Evolutionary conservation across 345 rosid genomes (phyloP).

Genomic region (Dimocarpus longan): DNA sequence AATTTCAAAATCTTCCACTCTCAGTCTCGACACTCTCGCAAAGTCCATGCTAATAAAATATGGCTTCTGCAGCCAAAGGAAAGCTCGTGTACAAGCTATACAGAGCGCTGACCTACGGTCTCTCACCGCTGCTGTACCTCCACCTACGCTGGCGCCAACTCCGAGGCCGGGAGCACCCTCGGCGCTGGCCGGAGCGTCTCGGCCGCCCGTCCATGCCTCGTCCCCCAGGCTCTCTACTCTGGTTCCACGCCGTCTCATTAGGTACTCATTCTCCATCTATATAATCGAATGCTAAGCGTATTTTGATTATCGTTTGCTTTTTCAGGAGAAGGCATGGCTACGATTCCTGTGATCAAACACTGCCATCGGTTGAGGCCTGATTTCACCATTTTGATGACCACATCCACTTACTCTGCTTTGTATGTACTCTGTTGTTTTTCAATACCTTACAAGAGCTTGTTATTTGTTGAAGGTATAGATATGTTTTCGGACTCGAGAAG

Average conservation of each 20-base stretch:
- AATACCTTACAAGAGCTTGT: background rate
- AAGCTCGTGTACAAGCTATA: slow-evolving; percentile 55
- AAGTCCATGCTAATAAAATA: background rate
- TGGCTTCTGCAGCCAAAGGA: slow-evolving; percentile 36
- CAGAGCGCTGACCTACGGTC: slow-evolving; percentile 60
- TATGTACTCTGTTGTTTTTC: slow-evolving; percentile 29
- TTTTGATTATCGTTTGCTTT: background rate
- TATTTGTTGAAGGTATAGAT: background rate
- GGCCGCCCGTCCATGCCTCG: slow-evolving; percentile 73
- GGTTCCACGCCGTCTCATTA: slow-evolving; percentile 96
- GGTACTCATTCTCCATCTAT: slow-evolving; percentile 30
- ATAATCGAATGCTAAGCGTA: background rate
- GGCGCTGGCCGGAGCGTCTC: slow-evolving; percentile 83
- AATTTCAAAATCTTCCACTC: background rate
- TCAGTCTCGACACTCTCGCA: background rate
- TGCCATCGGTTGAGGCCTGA: slow-evolving; percentile 57
- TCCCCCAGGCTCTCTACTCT: slow-evolving; percentile 70
- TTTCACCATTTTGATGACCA: slow-evolving; percentile 74
- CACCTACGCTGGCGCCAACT: slow-evolving; percentile 70
- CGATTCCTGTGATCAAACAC: slow-evolving; percentile 72
- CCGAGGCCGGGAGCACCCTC: slow-evolving; percentile 72
- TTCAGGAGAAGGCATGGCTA: slow-evolving; percentile 94
- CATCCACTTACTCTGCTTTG: slow-evolving; percentile 75
- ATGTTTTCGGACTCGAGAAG: background rate
- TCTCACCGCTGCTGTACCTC: slow-evolving; percentile 68